Evolutionary conservation across 768 basidiomycete species (phyloP).

Genomic region (Termitomyces heimii): DNA sequence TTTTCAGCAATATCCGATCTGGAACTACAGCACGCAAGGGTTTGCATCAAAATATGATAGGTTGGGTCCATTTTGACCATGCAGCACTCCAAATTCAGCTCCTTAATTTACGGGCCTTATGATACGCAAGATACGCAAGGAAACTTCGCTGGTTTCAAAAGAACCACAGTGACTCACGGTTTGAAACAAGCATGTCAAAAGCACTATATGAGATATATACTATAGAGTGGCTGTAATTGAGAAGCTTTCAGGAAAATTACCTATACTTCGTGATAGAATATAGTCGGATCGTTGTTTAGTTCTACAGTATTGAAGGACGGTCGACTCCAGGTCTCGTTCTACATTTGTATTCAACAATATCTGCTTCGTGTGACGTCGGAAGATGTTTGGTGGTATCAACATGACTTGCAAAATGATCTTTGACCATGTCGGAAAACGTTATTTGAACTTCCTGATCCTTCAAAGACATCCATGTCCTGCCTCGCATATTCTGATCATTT

Average conservation of each 20-base stretch:
- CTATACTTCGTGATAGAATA: no score
- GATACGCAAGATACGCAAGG: no score
- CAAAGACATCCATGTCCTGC: slow-evolving; percentile 30
- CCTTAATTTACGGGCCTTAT: no score
- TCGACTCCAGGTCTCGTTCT: not conserved
- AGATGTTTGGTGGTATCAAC: not conserved
- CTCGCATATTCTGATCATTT: slow-evolving; percentile 17
- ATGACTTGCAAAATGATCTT: slow-evolving; percentile 21
- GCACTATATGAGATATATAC: not conserved
- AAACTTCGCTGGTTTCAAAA: slow-evolving; percentile 54
- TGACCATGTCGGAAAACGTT: slow-evolving; percentile 18
- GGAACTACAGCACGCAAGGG: no score
- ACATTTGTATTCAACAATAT: not conserved
- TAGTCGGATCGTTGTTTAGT: not conserved
- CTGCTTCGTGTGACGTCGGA: not conserved
- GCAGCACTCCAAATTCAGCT: no score
- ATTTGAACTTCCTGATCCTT: slow-evolving; percentile 23
- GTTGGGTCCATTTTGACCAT: no score
- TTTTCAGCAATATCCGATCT: no score
- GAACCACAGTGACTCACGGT: slow-evolving; percentile 56
- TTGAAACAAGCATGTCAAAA: slow-evolving; percentile 3
- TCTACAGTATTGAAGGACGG: not conserved
- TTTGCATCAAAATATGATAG: no score
- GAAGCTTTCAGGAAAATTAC: no score
- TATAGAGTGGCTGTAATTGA: slow-evolving; percentile 3